These are phyloP conservation scores for carrot (Daucus carota) DNA, from an alignment of 129 eudicot genomes.

Conservation along the genomic window DNA sequence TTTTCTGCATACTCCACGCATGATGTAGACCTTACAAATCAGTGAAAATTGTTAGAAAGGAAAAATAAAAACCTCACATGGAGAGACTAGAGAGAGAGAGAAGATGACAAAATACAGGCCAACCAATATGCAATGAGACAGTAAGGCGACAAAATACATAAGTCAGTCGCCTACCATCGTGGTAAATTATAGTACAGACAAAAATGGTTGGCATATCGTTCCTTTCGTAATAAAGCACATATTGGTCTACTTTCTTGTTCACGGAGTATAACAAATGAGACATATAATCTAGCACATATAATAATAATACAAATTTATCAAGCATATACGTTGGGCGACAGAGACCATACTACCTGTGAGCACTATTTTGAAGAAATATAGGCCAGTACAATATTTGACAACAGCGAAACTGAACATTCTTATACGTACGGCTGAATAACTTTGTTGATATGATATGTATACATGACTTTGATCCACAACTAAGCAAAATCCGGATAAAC, in stretches of 20 bases:
- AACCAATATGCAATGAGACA: background rate
- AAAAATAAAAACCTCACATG: background rate
- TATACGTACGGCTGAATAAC: slow-evolving; percentile 50
- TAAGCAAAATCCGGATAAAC: slow-evolving; percentile 28
- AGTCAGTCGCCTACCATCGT: background rate
- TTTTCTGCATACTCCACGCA: slow-evolving; percentile 87
- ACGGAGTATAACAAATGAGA: background rate
- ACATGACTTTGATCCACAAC: slow-evolving; percentile 27
- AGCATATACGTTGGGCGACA: background rate
- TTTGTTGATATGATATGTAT: slow-evolving; percentile 21
- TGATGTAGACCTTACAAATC: slow-evolving; percentile 50
- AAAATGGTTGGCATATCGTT: background rate
- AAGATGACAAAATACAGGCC: background rate
- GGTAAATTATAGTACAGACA: background rate
- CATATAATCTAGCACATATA: background rate
- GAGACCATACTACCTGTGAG: slow-evolving; percentile 48
- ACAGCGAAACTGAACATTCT: slow-evolving; percentile 52
- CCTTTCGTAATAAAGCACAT: background rate
- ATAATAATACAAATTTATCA: background rate
- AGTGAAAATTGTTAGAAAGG: slow-evolving; percentile 19
- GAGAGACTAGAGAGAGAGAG: background rate
- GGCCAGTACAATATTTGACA: slow-evolving; percentile 88
- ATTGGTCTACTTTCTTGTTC: background rate
- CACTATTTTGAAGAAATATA: slow-evolving; percentile 43
- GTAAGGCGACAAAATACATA: background rate